Conservation (phyloP, 2,329 filamentous ascomycete species). For the Phaeomoniella chlamydospora region DNA sequence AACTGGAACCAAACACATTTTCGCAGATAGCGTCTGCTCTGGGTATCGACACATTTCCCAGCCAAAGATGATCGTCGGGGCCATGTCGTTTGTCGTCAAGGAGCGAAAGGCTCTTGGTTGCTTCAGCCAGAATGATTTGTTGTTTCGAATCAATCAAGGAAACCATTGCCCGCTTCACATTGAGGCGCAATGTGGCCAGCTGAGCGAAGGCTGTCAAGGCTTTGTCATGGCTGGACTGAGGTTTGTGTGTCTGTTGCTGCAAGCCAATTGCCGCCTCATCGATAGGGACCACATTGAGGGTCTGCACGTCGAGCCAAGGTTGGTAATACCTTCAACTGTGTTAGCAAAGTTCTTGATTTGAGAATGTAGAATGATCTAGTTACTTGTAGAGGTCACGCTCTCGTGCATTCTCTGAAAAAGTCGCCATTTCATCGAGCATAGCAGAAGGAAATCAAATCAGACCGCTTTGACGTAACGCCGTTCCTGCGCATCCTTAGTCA, state of each 20-base stretch:
- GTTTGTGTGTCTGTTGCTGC: conserved; percentile 4
- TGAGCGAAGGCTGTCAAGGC: conserved; percentile 36
- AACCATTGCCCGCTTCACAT: conserved; percentile 28
- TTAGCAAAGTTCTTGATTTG: background rate
- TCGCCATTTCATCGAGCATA: too few species aligned
- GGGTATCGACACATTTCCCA: conserved; percentile 16
- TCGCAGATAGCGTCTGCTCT: conserved; percentile 15
- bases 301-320: conserved; percentile 12
- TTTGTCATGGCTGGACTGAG: conserved; percentile 15
- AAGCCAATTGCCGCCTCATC: conserved; percentile 4
- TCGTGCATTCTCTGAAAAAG: conserved; percentile 6
- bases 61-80: conserved; percentile 13
- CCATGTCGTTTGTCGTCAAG: conserved; percentile 13
- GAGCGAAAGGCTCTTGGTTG: conserved; percentile 27
- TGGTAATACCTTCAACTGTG: conserved; percentile 6
- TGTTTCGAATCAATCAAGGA: conserved; percentile 35
- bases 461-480: too few species aligned
- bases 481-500: too few species aligned
- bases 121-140: conserved; percentile 36
- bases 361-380: background rate
- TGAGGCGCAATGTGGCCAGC: conserved; percentile 29
- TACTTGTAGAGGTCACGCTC: conserved; percentile 13
- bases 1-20: conserved; percentile 7
- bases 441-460: too few species aligned
- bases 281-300: conserved; percentile 7